A percentile compares a stretch with the other conserved stretches of the same genome.
Conservation (phyloP, 495 filamentous ascomycete species). For the Xylaria castorea region DNA sequence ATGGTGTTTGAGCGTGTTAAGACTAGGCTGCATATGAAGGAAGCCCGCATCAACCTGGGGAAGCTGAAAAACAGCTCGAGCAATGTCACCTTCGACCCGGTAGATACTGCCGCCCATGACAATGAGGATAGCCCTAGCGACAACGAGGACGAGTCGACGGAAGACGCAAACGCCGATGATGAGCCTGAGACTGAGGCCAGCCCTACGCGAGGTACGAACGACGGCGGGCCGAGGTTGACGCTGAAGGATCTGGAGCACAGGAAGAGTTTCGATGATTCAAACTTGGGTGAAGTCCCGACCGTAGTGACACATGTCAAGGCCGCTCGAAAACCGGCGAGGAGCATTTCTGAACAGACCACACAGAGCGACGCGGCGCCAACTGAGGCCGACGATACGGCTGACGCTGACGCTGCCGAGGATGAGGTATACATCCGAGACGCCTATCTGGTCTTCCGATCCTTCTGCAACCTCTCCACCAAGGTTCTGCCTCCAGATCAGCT, state of each 20-base stretch:
- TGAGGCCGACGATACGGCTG: slow-evolving; percentile 58
- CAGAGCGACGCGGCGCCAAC: slow-evolving; percentile 54
- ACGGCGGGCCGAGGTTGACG: slow-evolving; percentile 77
- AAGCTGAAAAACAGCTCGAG: slow-evolving; percentile 56
- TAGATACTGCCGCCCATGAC: slow-evolving; percentile 47
- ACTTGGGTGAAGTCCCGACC: slow-evolving; percentile 89
- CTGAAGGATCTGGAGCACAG: slow-evolving; percentile 93
- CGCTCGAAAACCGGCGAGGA: slow-evolving; percentile 59
- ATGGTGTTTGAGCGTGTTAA: slow-evolving; percentile 97
- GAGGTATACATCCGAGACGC: slow-evolving; percentile 97
- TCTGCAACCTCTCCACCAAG: slow-evolving; percentile 97
- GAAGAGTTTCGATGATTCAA: slow-evolving; percentile 91
- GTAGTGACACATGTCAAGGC: slow-evolving; percentile 83
- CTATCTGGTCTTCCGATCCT: slow-evolving; percentile 94
- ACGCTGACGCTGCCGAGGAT: slow-evolving; percentile 83
- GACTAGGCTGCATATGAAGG: slow-evolving; percentile 84
- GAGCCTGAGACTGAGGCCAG: slow-evolving; percentile 57
- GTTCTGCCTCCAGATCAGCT: slow-evolving; percentile 85
- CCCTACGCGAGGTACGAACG: slow-evolving; percentile 60
- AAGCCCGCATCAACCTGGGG: slow-evolving; percentile 63
- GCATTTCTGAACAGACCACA: slow-evolving; percentile 61
- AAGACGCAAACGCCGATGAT: slow-evolving; percentile 55
- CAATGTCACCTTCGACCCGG: slow-evolving; percentile 53
- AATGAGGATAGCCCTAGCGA: slow-evolving; percentile 39
- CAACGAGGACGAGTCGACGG: slow-evolving; percentile 35